phyloP scores from a whole-genome alignment of 2,329 filamentous ascomycete species.

The Aureobasidium sp. region DNA sequence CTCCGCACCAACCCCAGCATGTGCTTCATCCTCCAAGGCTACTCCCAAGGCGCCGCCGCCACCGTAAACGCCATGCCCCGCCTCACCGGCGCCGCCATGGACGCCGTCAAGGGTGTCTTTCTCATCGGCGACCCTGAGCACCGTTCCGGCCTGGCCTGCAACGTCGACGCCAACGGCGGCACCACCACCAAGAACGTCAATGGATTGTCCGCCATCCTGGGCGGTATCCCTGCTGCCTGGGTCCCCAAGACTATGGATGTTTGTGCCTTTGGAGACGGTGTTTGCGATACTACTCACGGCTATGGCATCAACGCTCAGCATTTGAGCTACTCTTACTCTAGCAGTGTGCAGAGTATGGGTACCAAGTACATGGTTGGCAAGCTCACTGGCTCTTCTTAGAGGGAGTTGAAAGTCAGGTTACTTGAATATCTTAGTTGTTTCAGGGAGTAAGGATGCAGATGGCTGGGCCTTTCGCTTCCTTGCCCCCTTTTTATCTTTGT shows the following conservation, averaged over 20 bases:
- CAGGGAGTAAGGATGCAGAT: no score
- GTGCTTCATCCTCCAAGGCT: constrained; percentile 32
- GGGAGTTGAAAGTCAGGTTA: no score
- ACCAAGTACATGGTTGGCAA: constrained; percentile 19
- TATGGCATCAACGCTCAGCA: constrained; percentile 26
- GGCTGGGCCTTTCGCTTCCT: no score
- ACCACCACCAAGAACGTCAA: constrained; percentile 27
- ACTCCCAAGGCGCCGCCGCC: constrained; percentile 30
- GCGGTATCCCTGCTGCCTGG: constrained; percentile 26
- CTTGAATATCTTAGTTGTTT: no score
- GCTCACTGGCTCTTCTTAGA: constrained; percentile 10
- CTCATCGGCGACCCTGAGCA: constrained; percentile 30
- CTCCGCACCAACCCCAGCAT: constrained; percentile 21
- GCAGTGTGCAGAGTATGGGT: constrained; percentile 26
- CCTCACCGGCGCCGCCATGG: constrained; percentile 25
- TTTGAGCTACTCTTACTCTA: constrained; percentile 21
- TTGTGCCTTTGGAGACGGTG: constrained; percentile 29
- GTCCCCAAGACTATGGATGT: constrained; percentile 30
- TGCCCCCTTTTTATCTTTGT: no score
- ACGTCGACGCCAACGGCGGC: constrained; percentile 29
- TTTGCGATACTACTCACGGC: constrained; percentile 29
- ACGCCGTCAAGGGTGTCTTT: constrained; percentile 30
- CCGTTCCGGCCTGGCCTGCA: constrained; percentile 26
- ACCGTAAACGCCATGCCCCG: constrained; percentile 27
- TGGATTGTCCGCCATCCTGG: constrained; percentile 17